Percentiles rank a stretch among this genome's conserved stretches.
Conservation (phyloP, 139 green algal species). For the Micractinium conductrix region DNA sequence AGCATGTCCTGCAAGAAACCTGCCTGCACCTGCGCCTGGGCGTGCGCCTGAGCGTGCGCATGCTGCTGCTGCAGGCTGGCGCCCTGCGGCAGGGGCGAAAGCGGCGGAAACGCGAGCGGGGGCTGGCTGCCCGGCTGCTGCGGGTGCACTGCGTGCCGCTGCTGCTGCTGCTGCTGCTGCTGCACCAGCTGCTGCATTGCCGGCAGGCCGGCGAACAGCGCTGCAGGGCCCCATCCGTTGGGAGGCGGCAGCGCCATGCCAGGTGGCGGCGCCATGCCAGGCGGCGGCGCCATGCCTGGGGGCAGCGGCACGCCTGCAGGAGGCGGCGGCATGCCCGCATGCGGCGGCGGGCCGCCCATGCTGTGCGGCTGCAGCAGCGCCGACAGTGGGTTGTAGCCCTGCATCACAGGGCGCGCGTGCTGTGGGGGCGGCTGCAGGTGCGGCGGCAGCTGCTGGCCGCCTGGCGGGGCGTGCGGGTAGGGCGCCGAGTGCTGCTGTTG, state of each 20-base stretch:
- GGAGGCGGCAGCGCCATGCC: neutral
- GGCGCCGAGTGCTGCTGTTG: neutral
- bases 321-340: too few relatives aligned
- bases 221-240: neutral
- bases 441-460: neutral
- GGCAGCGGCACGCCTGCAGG: neutral
- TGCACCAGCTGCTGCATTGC: conserved; percentile 31
- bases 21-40: neutral
- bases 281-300: neutral
- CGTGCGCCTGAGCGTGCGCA: too few relatives aligned
- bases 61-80: neutral
- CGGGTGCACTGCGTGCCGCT: neutral
- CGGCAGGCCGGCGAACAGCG: conserved; percentile 7
- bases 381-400: neutral
- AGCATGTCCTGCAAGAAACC: conserved; percentile 6
- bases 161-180: neutral
- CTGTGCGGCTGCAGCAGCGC: neutral
- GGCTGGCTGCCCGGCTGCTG: neutral
- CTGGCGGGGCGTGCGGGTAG: neutral
- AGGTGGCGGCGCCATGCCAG: neutral
- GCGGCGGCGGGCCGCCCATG: neutral
- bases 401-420: neutral
- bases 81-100: neutral
- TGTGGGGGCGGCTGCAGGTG: neutral
- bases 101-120: neutral